These are phyloP conservation scores for Vinca major DNA, from an alignment of 305 asterid species.

Conservation along the genomic window DNA sequence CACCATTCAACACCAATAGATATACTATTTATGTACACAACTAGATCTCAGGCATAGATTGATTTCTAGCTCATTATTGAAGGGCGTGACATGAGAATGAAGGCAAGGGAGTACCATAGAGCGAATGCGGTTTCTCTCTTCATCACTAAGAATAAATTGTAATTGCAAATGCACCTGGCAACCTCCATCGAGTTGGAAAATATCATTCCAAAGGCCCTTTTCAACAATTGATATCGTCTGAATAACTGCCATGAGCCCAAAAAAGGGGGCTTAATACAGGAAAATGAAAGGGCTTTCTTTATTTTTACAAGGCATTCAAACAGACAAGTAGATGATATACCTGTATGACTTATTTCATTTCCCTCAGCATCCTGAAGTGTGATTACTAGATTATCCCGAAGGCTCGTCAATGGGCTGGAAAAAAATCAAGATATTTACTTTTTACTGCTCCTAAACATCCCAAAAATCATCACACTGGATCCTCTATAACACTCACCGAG, in stretches of 20 bases:
- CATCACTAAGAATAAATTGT: conserved; percentile 61
- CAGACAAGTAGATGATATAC: conserved; percentile 21
- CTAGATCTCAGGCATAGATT: not conserved
- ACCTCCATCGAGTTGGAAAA: conserved; percentile 52
- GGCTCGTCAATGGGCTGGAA: conserved; percentile 68
- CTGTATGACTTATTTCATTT: conserved; percentile 59
- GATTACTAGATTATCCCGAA: conserved; percentile 59
- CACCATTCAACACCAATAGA: not conserved
- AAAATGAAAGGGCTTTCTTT: not conserved
- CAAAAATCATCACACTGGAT: not conserved
- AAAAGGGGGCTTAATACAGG: conserved; percentile 5
- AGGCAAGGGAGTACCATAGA: conserved; percentile 37
- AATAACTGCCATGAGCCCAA: conserved; percentile 39
- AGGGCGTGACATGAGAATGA: not conserved
- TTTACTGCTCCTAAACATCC: not conserved
- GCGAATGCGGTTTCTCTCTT: conserved; percentile 61
- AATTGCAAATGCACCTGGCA: conserved; percentile 72
- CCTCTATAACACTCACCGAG: no score
- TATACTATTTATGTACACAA: not conserved
- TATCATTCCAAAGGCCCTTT: conserved; percentile 81
- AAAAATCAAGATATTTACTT: conserved; percentile 10
- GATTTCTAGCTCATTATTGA: not conserved
- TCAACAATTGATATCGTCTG: conserved; percentile 59
- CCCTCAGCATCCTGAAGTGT: conserved; percentile 67
- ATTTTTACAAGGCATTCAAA: not conserved